Evolutionary conservation across 2,329 filamentous ascomycete species (phyloP), one percentile per base, ranked within the genome.

Genomic region (Aspergillus brasiliensis): DNA sequence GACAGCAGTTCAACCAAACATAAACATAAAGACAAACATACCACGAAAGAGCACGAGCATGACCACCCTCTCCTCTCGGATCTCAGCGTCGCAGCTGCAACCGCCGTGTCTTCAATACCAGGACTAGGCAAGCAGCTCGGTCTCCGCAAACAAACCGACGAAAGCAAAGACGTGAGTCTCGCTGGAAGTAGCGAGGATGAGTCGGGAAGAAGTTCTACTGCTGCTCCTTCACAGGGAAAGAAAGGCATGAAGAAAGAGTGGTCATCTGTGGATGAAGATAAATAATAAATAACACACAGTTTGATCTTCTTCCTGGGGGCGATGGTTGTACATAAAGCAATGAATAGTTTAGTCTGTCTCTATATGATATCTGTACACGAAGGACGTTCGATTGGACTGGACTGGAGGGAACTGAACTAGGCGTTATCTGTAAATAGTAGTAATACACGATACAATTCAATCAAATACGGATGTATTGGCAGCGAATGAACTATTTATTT

Each of bases 151-250:
- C 84, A 87, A 60, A 88, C 84, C 6, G 85, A 88, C 0, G 83
- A 82, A 1, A 92, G 89, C 65, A 84, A 82, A 1, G 82, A 86
- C 56, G 81, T 92, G 15, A 93, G 90, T 71, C 84, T 87, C 63
- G 89, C 91, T 1, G 92, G 87, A 5, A 44, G 40, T 67, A 94
- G 90, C 69, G 75, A 91, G 19, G 73, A 73, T 10, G 58, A 62
- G 13, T 56, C 31, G 15, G 34, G 15, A 10, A 42, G 51, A 34
- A 34, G 31, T 34, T 34, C 31, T 2, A 11, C 31, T 2, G 31
- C 31, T 34, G 11, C 31, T 4, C 31, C 31, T 34, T 13, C 4
- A 11, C 31, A 34, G 31, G 31, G 11, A 11, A 34, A 34, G 31
- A 34, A 34, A 34, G 10, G 6, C 13, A 46, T 19, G 5, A 44